Evolutionary conservation across 2,329 filamentous ascomycete species (phyloP), one percentile per base, ranked within the genome.

Genomic region (Cercospora janseana): DNA sequence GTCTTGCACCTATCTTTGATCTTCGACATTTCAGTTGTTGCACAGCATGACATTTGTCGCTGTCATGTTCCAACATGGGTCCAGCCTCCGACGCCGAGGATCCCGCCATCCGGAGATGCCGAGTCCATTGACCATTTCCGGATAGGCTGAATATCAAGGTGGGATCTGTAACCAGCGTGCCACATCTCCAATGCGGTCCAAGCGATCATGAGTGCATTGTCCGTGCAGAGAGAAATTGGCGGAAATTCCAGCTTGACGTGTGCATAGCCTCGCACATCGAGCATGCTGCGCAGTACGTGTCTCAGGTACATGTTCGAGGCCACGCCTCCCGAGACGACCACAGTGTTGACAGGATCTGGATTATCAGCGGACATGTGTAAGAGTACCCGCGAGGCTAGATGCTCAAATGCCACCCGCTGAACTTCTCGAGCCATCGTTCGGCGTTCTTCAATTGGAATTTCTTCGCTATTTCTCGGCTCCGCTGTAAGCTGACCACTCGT

Each of bases 171-270:
- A 0, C 92, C 91, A 1, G 80, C 81, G 68, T 87, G 79, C 64
- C 80, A 96, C 91, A 98, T 96, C 71, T 97, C 91, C 58, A 91
- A 79, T 0, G 86, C 93, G 1, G 91, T 78, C 92, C 93, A 97
- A 1, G 86, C 92, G 66, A 97, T 91, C 93, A 98, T 98, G 40
- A 90, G 88, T 9, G 93, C 93, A 69, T 98, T 97, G 64, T 98
- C 93, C 0, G 89, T 96, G 66, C 93, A 97, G 46, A 92, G 76
- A 32, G 77, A 75, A 7, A 80, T 70, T 2, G 90, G 90, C n/a
- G 93, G 92, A 48, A 86, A 87, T 23, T 85, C 70, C 6, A 96
- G 68, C 8, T 76, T 61, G 21, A 94, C 67, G 56, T 81, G 61
- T 0, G 66, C 64, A 63, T 82, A 85, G 0, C 87, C 87, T 34